These are phyloP conservation scores for Ogataea siamensis DNA, from an alignment of 805 yeast species.

Conservation along the genomic window DNA sequence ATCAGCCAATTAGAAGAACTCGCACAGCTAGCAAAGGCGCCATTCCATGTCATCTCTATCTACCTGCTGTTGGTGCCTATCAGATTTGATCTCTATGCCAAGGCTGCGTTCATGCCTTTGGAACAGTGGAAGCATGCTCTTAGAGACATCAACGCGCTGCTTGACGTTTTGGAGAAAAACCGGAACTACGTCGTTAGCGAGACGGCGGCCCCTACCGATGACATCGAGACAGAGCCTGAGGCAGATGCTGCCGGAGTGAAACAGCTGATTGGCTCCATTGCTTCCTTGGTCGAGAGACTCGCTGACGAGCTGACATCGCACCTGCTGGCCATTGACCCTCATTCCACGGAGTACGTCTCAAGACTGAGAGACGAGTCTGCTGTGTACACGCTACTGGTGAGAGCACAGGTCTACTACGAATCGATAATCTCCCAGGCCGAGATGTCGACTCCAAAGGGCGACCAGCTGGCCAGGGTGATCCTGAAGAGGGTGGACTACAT, in stretches of 20 bases:
- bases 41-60: constrained; percentile 77
- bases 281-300: constrained; percentile 85
- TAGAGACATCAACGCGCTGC: constrained; percentile 57
- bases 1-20: constrained; percentile 66
- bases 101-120: constrained; percentile 68
- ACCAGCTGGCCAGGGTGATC: constrained; percentile 69
- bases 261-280: constrained; percentile 78
- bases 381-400: constrained; percentile 72
- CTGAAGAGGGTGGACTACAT: constrained; percentile 87
- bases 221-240: constrained; percentile 68
- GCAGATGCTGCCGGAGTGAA: constrained; percentile 65
- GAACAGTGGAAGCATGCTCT: constrained; percentile 77
- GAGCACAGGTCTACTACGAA: constrained; percentile 86
- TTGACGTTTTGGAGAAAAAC: constrained; percentile 67
- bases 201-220: constrained; percentile 66
- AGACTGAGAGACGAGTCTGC: constrained; percentile 84
- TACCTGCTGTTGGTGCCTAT: constrained; percentile 81
- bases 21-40: constrained; percentile 45
- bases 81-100: constrained; percentile 76
- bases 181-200: constrained; percentile 69
- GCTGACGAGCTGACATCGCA: constrained; percentile 93
- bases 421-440: constrained; percentile 46
- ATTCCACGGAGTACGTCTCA: constrained; percentile 88
- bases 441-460: constrained; percentile 45
- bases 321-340: constrained; percentile 88